Evolutionary conservation across 495 filamentous ascomycete species (phyloP), one percentile per base, ranked within the genome.

Genomic region (Friedmanniomyces endolithicus): DNA sequence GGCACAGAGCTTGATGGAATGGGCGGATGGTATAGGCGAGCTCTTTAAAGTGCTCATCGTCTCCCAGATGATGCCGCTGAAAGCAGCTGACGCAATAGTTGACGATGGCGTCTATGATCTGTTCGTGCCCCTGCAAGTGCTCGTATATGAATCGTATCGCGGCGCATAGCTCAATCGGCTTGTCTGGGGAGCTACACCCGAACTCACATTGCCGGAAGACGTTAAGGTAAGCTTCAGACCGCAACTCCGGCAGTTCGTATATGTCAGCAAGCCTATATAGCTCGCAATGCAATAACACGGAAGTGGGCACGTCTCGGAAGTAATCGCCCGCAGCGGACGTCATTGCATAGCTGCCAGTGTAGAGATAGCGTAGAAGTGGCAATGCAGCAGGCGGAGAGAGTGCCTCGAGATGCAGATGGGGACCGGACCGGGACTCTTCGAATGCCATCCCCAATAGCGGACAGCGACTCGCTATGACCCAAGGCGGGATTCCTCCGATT

Each of bases 71-170:
- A 41, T 68, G 66, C 16, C 61, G 39, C 11, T 45, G 22, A 55
- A 70, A 70, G 19, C 51, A 56, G n/a, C 48, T 48, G 25, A 68
- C 55, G 48, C 66, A 70, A 57, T 67, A 70, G 37, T 66, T 57
- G 23, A 66, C 25, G 12, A 70, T 59, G 0, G 59, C 55, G 17
- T 69, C 60, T 11, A 66, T 47, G 3, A 70, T 44, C 1, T 37
- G 20, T 31, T 62, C 47, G 9, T 65, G 50, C 16, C 55, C 33
- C 11, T 20, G 22, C 7, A 65, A 56, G 24, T 68, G 50, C 51
- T 48, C 39, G 55, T 68, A 70, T 23, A 65, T 39, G 52, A 61
- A 70, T 0, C 50, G 34, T 33, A 68, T 65, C n/a, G 61, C 62
- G 40, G 44, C 53, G 41, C 62, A 68, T 0, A 70, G 55, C 22